A percentile compares a stretch with the other conserved stretches of the same genome.
phyloP scores from a whole-genome alignment of 768 basidiomycete species.

The Tulasnella sp. region DNA sequence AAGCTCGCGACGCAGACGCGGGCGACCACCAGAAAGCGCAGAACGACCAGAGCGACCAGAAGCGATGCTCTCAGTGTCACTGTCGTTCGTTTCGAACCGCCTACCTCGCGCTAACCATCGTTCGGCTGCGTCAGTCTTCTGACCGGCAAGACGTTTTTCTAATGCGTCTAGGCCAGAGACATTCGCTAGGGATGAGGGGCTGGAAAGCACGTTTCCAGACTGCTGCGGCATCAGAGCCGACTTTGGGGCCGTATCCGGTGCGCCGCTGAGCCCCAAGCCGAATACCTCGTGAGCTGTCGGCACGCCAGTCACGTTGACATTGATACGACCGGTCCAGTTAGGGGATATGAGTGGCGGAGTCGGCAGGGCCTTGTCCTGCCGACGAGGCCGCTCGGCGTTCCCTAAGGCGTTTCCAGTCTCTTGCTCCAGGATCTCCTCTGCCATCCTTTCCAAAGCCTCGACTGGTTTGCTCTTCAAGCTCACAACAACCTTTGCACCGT shows the following conservation, averaged over 20 bases:
- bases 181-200: neutral
- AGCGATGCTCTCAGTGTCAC: neutral
- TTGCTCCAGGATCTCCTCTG: conserved; percentile 39
- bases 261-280: neutral
- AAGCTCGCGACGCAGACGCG: neutral
- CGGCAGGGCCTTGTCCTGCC: neutral
- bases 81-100: neutral
- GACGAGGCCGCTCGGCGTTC: conserved; percentile 24
- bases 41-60: neutral
- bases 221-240: neutral
- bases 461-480: conserved; percentile 49
- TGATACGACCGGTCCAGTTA: neutral
- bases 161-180: conserved; percentile 12
- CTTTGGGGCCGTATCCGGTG: too few species aligned
- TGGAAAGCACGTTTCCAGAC: neutral
- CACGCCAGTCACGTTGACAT: neutral
- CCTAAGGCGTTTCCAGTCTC: conserved; percentile 17
- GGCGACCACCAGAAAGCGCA: neutral
- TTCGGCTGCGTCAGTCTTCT: neutral
- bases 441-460: conserved; percentile 61
- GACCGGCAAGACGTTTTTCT: conserved; percentile 6
- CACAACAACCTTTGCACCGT: conserved; percentile 17
- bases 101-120: conserved; percentile 5
- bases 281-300: conserved; percentile 2
- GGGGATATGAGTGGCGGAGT: neutral